Conservation (phyloP, 495 filamentous ascomycete species). For the Podospora didyma region DNA sequence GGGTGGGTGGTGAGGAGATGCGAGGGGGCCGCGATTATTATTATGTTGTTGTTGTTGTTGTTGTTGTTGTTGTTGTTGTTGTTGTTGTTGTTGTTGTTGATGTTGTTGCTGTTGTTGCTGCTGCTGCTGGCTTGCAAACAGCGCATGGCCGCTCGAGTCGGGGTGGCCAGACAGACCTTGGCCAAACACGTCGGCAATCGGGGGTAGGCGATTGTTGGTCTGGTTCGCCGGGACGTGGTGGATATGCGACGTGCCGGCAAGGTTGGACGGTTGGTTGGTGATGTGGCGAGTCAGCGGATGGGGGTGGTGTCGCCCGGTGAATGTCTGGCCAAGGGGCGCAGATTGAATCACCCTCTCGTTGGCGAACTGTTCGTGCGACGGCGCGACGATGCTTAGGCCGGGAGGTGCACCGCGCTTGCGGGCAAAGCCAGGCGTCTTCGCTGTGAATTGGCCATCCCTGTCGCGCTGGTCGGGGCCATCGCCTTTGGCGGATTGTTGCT, state of each 20-base stretch:
- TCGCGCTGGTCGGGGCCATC: conserved; percentile 57
- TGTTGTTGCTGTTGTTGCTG: conserved; percentile 8
- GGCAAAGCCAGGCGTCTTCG: conserved; percentile 62
- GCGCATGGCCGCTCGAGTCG: conserved; percentile 68
- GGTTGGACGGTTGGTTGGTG: conserved; percentile 78
- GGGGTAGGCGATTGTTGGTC: conserved; percentile 88
- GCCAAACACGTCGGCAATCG: conserved; percentile 91
- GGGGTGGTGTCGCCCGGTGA: conserved; percentile 83
- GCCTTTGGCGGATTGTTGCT: conserved; percentile 78
- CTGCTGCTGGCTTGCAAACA: conserved; percentile 29
- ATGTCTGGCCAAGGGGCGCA: conserved; percentile 90
- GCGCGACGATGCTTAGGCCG: conserved; percentile 91
- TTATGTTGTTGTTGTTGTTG: conserved; percentile 31
- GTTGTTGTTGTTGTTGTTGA: conserved; percentile 10
- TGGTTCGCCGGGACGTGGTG: conserved; percentile 86
- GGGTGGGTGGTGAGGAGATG: conserved; percentile 49
- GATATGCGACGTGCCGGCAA: conserved; percentile 85
- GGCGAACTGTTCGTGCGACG: conserved; percentile 91
- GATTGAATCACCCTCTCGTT: conserved; percentile 96
- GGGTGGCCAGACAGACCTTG: conserved; percentile 69
- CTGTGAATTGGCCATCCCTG: conserved; percentile 49
- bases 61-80: conserved; percentile 6
- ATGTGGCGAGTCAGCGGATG: conserved; percentile 79
- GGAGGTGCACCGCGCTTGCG: conserved; percentile 78
- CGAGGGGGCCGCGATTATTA: conserved; percentile 24